Evolutionary conservation across 441 rosid genomes (phyloP).

Genomic region (Capsella rubella): DNA sequence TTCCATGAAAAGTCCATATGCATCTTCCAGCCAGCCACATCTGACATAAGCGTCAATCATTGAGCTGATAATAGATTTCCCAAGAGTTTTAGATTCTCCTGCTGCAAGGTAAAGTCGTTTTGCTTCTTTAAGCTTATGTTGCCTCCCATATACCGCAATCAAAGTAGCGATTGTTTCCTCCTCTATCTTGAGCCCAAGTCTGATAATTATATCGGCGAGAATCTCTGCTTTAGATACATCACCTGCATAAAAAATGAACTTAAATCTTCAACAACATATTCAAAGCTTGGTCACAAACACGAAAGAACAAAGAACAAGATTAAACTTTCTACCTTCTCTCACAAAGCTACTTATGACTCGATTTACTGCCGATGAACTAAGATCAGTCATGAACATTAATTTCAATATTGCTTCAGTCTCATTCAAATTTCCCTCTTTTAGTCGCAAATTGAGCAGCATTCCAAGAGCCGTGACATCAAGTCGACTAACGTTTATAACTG

Average conservation of each 20-base stretch:
- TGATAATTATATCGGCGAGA: slow-evolving; percentile 50
- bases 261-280: slow-evolving; percentile 30
- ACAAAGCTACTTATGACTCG: slow-evolving; percentile 59
- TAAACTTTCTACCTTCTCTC: slow-evolving; percentile 57
- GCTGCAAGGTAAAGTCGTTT: slow-evolving; percentile 57
- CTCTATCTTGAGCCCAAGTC: slow-evolving; percentile 56
- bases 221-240: slow-evolving; percentile 56
- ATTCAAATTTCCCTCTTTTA: slow-evolving; percentile 46
- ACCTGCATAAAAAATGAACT: slow-evolving; percentile 51
- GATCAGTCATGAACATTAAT: slow-evolving; percentile 56
- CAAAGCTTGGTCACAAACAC: slow-evolving; percentile 16
- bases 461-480: slow-evolving; percentile 64
- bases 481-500: slow-evolving; percentile 43
- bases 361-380: slow-evolving; percentile 56
- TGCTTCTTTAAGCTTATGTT: slow-evolving; percentile 60
- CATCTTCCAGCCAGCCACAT: slow-evolving; percentile 69
- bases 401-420: slow-evolving; percentile 57
- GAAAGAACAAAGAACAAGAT: not conserved
- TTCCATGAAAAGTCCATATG: slow-evolving; percentile 64
- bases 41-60: slow-evolving; percentile 74
- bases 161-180: slow-evolving; percentile 62
- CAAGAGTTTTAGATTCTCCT: slow-evolving; percentile 51
- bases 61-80: slow-evolving; percentile 58
- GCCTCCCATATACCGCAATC: slow-evolving; percentile 66
- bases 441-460: slow-evolving; percentile 59